Evolutionary conservation across 768 basidiomycete genomes (phyloP).

Genomic region (Inosperma sp.): DNA sequence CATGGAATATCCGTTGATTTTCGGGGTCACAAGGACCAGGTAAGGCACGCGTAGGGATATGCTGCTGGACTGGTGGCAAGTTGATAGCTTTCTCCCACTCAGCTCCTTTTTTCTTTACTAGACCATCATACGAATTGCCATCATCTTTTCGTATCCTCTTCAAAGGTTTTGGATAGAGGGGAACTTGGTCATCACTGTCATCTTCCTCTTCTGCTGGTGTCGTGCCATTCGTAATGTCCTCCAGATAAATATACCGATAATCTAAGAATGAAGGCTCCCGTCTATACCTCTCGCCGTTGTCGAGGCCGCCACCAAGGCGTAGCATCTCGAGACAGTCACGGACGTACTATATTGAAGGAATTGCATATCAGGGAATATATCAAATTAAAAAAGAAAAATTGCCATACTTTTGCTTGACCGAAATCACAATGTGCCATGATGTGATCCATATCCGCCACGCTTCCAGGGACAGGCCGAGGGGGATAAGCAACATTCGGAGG

Average conservation of each 20-base stretch:
- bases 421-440: slow-evolving; percentile 87
- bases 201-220: slow-evolving; percentile 12
- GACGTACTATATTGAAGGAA: slow-evolving; percentile 88
- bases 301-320: slow-evolving; percentile 77
- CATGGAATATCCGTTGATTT: slow-evolving; percentile 82
- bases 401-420: slow-evolving; percentile 58
- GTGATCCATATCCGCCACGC: slow-evolving; percentile 84
- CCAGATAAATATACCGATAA: slow-evolving; percentile 80
- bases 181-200: slow-evolving; percentile 15
- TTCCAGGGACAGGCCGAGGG: slow-evolving; percentile 74
- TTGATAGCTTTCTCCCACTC: slow-evolving; percentile 54
- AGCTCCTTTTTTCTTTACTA: slow-evolving; percentile 52
- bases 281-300: slow-evolving; percentile 67
- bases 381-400: no score
- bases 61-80: slow-evolving; percentile 45
- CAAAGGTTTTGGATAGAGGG: slow-evolving; percentile 14
- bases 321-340: slow-evolving; percentile 91
- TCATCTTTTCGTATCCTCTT: slow-evolving; percentile 19
- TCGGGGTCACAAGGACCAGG: slow-evolving; percentile 61
- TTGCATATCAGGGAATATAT: no score
- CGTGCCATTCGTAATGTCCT: slow-evolving; percentile 35
- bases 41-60: slow-evolving; percentile 39
- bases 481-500: slow-evolving; percentile 71
- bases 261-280: slow-evolving; percentile 61
- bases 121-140: slow-evolving; percentile 48